Percentiles rank a stretch among this genome's conserved stretches.
These are phyloP conservation scores for Skeletonema tropicum DNA, from an alignment of 108 stramenopile species.

Conservation along the genomic window DNA sequence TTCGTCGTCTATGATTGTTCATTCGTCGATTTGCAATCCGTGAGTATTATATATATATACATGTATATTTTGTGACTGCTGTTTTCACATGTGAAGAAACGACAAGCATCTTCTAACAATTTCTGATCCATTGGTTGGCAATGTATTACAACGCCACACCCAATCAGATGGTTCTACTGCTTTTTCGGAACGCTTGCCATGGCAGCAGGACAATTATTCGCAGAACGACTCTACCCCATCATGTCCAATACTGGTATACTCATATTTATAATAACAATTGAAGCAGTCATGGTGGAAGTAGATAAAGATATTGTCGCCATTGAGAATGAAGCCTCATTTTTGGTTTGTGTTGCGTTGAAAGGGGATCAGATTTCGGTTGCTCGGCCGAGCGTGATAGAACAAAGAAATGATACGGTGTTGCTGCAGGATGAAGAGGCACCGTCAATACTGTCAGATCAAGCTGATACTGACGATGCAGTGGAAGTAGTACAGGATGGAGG, in stretches of 20 bases:
- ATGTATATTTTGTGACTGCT: not conserved
- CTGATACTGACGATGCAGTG: not conserved
- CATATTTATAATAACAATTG: constrained; percentile 41
- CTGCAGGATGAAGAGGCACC: constrained; percentile 1
- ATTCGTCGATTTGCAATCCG: constrained; percentile 44
- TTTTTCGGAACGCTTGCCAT: constrained; percentile 47
- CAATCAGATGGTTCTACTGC: constrained; percentile 54
- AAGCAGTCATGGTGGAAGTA: constrained; percentile 52
- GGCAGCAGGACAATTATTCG: constrained; percentile 45
- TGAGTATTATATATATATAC: too few species aligned
- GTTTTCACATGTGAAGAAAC: not conserved
- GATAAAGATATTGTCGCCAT: constrained; percentile 57
- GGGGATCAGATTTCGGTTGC: constrained; percentile 36
- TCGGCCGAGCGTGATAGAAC: not conserved
- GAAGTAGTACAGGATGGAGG: not conserved
- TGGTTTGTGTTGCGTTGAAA: constrained; percentile 45
- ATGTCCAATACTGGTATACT: constrained; percentile 50
- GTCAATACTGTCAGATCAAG: not conserved
- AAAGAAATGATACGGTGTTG: too few species aligned
- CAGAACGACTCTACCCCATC: constrained; percentile 25
- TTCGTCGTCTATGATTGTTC: constrained; percentile 56
- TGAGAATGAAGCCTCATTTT: constrained; percentile 40
- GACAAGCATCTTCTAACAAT: not conserved
- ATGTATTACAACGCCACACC: too few species aligned
- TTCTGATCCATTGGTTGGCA: not conserved